Evolutionary conservation across 805 yeast species (phyloP), one percentile per base, ranked within the genome.

Genomic region (Ogataea wickerhamii): DNA sequence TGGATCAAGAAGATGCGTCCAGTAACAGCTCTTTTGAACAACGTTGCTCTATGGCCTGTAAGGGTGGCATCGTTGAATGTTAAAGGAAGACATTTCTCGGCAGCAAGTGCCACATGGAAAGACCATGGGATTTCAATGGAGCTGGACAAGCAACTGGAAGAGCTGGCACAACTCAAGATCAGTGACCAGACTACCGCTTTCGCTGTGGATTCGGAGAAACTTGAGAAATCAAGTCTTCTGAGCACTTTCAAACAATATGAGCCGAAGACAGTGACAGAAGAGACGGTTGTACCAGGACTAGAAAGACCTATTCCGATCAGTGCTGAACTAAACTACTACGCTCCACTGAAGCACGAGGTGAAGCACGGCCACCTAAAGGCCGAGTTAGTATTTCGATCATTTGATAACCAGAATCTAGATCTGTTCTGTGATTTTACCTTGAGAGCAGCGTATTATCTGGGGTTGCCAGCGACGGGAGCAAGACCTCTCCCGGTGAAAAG

Each of bases 401-500:
- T 75, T 59, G 84, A 82, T 42, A 72, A 76, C 38, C 77, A 77
- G 42, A 82, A 80, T 52, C 60, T 91, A 44, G 84, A 82, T 32
- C 75, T 89, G 47, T 82, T 80, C 46, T 71, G 85, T 20, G 95
- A 91, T 61, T 93, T 93, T 62, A 86, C 93, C 3, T 68, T 84
- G 39, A 78, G 98, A 63, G 87, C 88, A 0, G 98, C 96, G 0
- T 93, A 76, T 60, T 93, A 85, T 63, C 67, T 93, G 51, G 91
- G 94, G 6, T 80, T 93, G 49, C 96, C 98, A 13, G 78, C 84
- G 23, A 74, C 80, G 11, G 89, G 88, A 2, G 82, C 91, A 14
- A 71, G 68, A 23, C 85, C 80, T 34, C 61, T 76, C 47, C 82
- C 78, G 46, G 79, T 83, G 3, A 82, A 78, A 57, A 76, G 80